These are phyloP conservation scores for Agrocybe pediades DNA, from an alignment of 768 basidiomycete genomes.

Conservation along the genomic window DNA sequence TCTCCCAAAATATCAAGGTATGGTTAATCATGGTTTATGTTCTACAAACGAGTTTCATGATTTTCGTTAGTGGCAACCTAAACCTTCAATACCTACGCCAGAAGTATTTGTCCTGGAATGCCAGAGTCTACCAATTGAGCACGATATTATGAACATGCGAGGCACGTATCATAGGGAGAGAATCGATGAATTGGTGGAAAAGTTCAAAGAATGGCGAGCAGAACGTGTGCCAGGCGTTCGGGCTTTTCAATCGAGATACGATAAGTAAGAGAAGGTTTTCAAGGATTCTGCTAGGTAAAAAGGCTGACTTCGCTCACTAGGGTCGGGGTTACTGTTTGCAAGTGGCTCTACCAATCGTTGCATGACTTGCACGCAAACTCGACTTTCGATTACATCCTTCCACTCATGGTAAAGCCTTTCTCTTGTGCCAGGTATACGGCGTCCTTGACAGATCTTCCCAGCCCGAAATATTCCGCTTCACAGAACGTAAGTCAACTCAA, in stretches of 20 bases:
- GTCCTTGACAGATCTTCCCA: slow-evolving; percentile 23
- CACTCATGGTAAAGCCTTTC: slow-evolving; percentile 62
- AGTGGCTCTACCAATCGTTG: slow-evolving; percentile 75
- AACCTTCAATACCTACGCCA: slow-evolving; percentile 58
- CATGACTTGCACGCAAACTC: slow-evolving; percentile 79
- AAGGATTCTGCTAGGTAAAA: slow-evolving; percentile 8
- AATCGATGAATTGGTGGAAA: slow-evolving; percentile 59
- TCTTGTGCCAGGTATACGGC: not conserved
- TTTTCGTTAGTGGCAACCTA: slow-evolving; percentile 58
- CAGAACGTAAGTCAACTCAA: slow-evolving; percentile 54
- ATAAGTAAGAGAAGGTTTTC: slow-evolving; percentile 47
- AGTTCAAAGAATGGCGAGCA: slow-evolving; percentile 69
- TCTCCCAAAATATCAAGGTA: slow-evolving; percentile 74
- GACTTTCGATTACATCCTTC: slow-evolving; percentile 80
- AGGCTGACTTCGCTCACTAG: slow-evolving; percentile 29
- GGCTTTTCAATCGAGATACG: slow-evolving; percentile 86
- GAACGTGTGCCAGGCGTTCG: slow-evolving; percentile 73
- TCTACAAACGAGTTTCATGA: not conserved
- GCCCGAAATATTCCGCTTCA: slow-evolving; percentile 77
- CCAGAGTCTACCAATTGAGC: slow-evolving; percentile 49
- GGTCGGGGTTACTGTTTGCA: slow-evolving; percentile 68
- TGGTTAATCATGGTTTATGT: slow-evolving; percentile 12
- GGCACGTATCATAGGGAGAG: slow-evolving; percentile 61
- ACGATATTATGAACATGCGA: slow-evolving; percentile 77
- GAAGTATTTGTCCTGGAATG: slow-evolving; percentile 73